Base-by-base conservation (phyloP, 1,284 basidiomycete genomes). In the Sanghuangporus weigelae region DNA sequence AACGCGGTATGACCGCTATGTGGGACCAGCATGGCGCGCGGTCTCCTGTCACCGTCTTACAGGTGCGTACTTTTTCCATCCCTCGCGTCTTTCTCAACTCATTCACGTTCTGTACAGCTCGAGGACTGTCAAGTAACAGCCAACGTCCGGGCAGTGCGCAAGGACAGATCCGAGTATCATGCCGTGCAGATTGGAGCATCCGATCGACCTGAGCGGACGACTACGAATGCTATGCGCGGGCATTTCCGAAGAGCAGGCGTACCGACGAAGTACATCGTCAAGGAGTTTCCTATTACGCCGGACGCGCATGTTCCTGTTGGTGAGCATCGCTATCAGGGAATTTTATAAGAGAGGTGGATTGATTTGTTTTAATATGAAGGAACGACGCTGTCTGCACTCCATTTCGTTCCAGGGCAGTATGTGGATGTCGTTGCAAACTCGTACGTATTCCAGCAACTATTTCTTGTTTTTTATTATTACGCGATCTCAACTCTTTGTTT, bases 351-450 rank as follows among this genome's bases (percentile, higher is more conserved):
- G 5, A 16, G 40, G n/a, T 26, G 50, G 8, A 6, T 23, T 51
- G 50, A 51, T 26, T 26, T 23, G n/a, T 12, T 39, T 51, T n/a
- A 23, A 14, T 7, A 2, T 23, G 50, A 59, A 94, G 93, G 96
- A 31, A 96, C 96, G 0, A 87, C 86, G 16, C 74, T 99, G 35
- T 95, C 93, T 59, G 95, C 95, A 0, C 83, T 91, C 49, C 97
- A 99, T 77, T 99, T 98, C 73, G 96, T 99, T 14, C 97, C 97
- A 0, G 97, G 97, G 0, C 97, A 99, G 75, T 94, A 84, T 74
- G 93, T 99, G 19, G 97, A 99, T 76, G 93, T 97, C 1, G 83
- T 93, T 65, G 93, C 92, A 11, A 95, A 92, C 68, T 93, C 93
- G 92, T 97, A 75, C 70, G 93, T 26, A 11, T 12, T 36, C 26